These are phyloP conservation scores for Fragaria ananassa DNA, from an alignment of 306 rosid genomes.

Conservation along the genomic window DNA sequence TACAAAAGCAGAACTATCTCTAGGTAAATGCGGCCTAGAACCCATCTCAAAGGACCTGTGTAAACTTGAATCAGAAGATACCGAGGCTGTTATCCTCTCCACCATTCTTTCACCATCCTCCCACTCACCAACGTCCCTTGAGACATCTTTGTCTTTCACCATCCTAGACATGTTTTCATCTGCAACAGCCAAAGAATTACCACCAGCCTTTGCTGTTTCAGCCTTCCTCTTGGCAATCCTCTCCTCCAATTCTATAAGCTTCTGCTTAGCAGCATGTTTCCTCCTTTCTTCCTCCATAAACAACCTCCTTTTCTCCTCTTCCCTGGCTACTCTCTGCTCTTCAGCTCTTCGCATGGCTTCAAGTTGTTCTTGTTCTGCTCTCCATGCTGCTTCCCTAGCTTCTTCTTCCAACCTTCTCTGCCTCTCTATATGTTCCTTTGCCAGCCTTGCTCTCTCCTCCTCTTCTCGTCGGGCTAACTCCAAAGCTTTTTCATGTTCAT, in stretches of 20 bases:
- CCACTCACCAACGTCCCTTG: constrained; percentile 79
- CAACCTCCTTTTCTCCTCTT: constrained; percentile 74
- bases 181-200: constrained; percentile 32
- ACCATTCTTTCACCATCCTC: constrained; percentile 93
- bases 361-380: constrained; percentile 78
- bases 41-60: constrained; percentile 62
- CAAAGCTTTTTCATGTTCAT: constrained; percentile 80
- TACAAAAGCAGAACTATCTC: constrained; percentile 50
- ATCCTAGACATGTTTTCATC: constrained; percentile 48
- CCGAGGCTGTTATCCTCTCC: constrained; percentile 73
- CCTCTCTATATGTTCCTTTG: constrained; percentile 81
- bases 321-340: constrained; percentile 77
- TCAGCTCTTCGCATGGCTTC: constrained; percentile 74
- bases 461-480: constrained; percentile 86
- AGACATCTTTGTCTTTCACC: constrained; percentile 54
- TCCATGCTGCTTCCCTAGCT: constrained; percentile 93
- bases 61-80: constrained; percentile 78
- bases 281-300: constrained; percentile 86
- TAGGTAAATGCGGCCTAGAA: constrained; percentile 55
- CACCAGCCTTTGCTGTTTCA: constrained; percentile 45
- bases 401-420: constrained; percentile 85
- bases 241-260: constrained; percentile 88
- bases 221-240: constrained; percentile 81
- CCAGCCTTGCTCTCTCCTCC: constrained; percentile 65
- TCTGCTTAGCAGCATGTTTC: constrained; percentile 87